A percentile compares a stretch with the other conserved stretches of the same genome.
phyloP scores from a whole-genome alignment of 2,329 filamentous ascomycete species.

The Cercospora sp. region DNA sequence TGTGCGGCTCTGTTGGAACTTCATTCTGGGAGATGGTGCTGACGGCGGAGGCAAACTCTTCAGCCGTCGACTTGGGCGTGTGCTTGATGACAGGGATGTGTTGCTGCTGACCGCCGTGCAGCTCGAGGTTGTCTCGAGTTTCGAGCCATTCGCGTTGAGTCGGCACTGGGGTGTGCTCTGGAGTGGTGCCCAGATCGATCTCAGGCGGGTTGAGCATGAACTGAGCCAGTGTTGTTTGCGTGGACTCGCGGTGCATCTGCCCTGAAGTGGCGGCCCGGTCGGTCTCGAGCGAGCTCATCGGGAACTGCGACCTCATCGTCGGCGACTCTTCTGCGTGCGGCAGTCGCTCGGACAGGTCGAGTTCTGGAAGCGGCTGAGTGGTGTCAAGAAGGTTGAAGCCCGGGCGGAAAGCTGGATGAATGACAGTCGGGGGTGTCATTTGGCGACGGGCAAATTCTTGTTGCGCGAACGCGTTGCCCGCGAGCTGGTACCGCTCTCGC shows the following conservation, averaged over 20 bases:
- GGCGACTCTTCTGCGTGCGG: background rate
- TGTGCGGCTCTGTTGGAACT: constrained; percentile 11
- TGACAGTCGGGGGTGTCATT: constrained; percentile 25
- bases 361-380: constrained; percentile 20
- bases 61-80: constrained; percentile 29
- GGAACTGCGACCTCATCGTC: background rate
- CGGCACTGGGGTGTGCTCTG: constrained; percentile 28
- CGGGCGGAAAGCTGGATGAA: constrained; percentile 33
- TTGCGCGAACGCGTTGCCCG: constrained; percentile 40
- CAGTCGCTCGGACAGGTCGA: constrained; percentile 14
- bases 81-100: constrained; percentile 33
- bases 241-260: constrained; percentile 22
- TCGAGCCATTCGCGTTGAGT: constrained; percentile 47
- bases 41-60: constrained; percentile 26
- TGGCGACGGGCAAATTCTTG: constrained; percentile 30
- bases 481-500: constrained; percentile 31
- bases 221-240: constrained; percentile 34
- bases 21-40: constrained; percentile 19
- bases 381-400: constrained; percentile 20
- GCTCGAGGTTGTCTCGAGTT: constrained; percentile 39
- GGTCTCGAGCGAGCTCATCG: background rate
- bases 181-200: constrained; percentile 35
- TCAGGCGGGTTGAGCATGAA: constrained; percentile 31
- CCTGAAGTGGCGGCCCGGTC: background rate
- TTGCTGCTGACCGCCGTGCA: constrained; percentile 38